phyloP scores from a whole-genome alignment of 1,284 basidiomycete species.

The Puccinia horiana region DNA sequence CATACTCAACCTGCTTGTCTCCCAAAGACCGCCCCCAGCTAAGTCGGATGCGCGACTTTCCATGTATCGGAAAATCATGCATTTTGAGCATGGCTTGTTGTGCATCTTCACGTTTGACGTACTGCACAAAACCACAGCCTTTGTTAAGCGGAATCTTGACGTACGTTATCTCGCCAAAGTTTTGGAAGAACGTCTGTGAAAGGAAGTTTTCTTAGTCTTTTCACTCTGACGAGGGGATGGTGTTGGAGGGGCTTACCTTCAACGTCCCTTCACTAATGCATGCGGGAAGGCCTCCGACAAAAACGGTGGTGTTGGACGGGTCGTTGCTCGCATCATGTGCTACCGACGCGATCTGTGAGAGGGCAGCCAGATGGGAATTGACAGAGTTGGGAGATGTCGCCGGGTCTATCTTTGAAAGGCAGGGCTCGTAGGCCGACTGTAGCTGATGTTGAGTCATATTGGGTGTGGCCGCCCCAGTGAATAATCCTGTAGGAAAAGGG shows the following conservation, averaged over 20 bases:
- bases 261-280: conserved; percentile 83
- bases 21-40: conserved; percentile 75
- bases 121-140: conserved; percentile 93
- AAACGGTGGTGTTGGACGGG: conserved; percentile 88
- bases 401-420: background rate
- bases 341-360: conserved; percentile 64
- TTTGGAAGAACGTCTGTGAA: conserved; percentile 70
- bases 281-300: conserved; percentile 82
- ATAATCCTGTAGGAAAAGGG: background rate
- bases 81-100: conserved; percentile 90
- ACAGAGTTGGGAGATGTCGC: conserved; percentile 55
- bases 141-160: conserved; percentile 94
- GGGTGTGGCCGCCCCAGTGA: conserved; percentile 19
- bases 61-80: conserved; percentile 91
- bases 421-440: background rate
- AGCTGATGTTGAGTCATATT: conserved; percentile 7
- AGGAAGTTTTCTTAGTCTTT: background rate
- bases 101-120: conserved; percentile 84
- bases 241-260: conserved; percentile 60
- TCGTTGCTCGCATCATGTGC: conserved; percentile 63
- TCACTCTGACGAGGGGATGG: background rate
- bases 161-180: conserved; percentile 88
- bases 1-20: conserved; percentile 54
- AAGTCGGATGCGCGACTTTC: conserved; percentile 76
- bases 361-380: conserved; percentile 74